A percentile compares a stretch with the other conserved stretches of the same genome.
phyloP scores from a whole-genome alignment of 2,329 filamentous ascomycete species.

The Talaromyces sp. region DNA sequence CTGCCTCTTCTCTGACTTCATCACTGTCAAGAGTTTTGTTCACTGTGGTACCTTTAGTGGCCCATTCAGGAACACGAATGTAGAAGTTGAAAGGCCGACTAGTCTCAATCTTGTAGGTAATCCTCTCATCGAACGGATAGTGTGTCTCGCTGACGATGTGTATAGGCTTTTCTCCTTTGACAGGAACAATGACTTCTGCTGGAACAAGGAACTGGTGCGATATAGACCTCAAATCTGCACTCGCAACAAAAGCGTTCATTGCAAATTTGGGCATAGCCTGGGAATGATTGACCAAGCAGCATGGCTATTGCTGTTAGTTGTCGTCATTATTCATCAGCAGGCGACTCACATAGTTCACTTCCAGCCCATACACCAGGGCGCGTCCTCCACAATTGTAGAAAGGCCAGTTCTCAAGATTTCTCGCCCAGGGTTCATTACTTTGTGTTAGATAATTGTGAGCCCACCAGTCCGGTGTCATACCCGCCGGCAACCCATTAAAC shows the following conservation, averaged over 20 bases:
- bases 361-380: conserved; percentile 17
- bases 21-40: conserved; percentile 3
- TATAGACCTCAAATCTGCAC: conserved; percentile 13
- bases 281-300: conserved; percentile 18
- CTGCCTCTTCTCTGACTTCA: conserved; percentile 7
- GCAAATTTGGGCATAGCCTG: conserved; percentile 18
- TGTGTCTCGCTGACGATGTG: conserved; percentile 15
- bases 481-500: conserved; percentile 16
- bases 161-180: conserved; percentile 7
- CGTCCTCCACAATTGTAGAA: conserved; percentile 17
- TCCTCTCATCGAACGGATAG: conserved; percentile 15
- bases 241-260: conserved; percentile 18
- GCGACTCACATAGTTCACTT: conserved; percentile 17
- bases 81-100: conserved; percentile 15
- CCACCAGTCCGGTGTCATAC: conserved; percentile 18
- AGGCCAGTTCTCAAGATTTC: conserved; percentile 15
- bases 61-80: conserved; percentile 17
- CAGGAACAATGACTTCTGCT: conserved; percentile 14
- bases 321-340: not conserved
- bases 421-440: conserved; percentile 16
- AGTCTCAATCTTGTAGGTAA: conserved; percentile 14
- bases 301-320: conserved; percentile 15
- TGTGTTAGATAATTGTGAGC: conserved; percentile 18
- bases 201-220: conserved; percentile 16
- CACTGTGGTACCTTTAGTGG: conserved; percentile 11